phyloP scores from a whole-genome alignment of 2,329 filamentous ascomycete species.

The Knoxdaviesia capensis region DNA sequence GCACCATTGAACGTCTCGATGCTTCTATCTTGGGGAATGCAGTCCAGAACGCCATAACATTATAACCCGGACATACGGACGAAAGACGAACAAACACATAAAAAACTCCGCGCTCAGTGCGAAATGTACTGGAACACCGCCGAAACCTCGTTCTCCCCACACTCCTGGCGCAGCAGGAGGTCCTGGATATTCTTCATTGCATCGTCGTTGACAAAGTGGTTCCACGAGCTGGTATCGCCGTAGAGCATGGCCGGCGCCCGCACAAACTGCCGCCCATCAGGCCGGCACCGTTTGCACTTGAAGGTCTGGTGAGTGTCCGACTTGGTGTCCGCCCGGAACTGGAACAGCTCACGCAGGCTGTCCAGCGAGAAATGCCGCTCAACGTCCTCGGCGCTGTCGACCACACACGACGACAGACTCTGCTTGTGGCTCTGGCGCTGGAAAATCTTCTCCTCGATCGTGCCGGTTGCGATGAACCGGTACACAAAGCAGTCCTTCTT shows the following conservation, averaged over 20 bases:
- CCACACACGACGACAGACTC: slow-evolving; percentile 84
- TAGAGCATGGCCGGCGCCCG: slow-evolving; percentile 93
- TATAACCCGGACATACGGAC: too few species aligned
- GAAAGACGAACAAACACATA: slow-evolving; percentile 1
- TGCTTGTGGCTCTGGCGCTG: slow-evolving; percentile 97
- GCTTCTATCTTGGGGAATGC: too few species aligned
- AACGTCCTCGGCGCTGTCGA: slow-evolving; percentile 90
- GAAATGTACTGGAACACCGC: slow-evolving; percentile 98
- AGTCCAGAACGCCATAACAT: too few species aligned
- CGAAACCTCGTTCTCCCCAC: slow-evolving; percentile 58
- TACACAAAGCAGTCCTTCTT: slow-evolving; percentile 99
- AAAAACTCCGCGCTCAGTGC: slow-evolving; percentile 26
- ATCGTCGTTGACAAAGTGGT: slow-evolving; percentile 68
- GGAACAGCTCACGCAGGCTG: slow-evolving; percentile 78
- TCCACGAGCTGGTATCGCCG: slow-evolving; percentile 98
- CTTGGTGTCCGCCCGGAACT: slow-evolving; percentile 65
- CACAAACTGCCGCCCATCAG: slow-evolving; percentile 68
- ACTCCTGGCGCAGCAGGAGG: slow-evolving; percentile 72
- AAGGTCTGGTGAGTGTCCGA: slow-evolving; percentile 98
- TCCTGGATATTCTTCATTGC: slow-evolving; percentile 74
- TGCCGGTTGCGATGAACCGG: slow-evolving; percentile 95
- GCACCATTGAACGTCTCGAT: too few species aligned
- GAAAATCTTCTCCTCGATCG: slow-evolving; percentile 98
- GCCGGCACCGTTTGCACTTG: slow-evolving; percentile 88
- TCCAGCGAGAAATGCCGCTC: slow-evolving; percentile 92